A percentile compares a stretch with the other conserved stretches of the same genome.
Evolutionary conservation across 1,284 basidiomycete species (phyloP).

Genomic region (Termitomyces sp.): DNA sequence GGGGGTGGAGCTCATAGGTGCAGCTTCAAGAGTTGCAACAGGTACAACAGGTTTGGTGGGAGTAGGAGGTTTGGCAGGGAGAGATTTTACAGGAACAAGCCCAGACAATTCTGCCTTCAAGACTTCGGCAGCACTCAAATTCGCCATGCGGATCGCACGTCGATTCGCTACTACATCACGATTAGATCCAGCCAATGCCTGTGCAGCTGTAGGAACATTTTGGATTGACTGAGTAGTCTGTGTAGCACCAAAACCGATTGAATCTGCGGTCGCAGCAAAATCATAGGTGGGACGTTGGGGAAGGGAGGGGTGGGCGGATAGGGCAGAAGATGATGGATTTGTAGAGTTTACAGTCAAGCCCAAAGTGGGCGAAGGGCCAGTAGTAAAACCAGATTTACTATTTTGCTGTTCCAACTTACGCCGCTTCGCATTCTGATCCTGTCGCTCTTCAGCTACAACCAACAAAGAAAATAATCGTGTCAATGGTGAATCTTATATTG

Average conservation of each 20-base stretch:
- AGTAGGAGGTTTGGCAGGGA: slow-evolving; percentile 34
- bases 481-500: slow-evolving; percentile 16
- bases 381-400: slow-evolving; percentile 39
- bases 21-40: slow-evolving; percentile 24
- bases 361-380: slow-evolving; percentile 51
- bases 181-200: slow-evolving; percentile 74
- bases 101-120: slow-evolving; percentile 88
- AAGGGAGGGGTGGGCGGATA: slow-evolving; percentile 44
- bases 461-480: slow-evolving; percentile 24
- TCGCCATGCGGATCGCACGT: slow-evolving; percentile 88
- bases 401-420: slow-evolving; percentile 74
- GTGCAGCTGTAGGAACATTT: slow-evolving; percentile 53
- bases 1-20: slow-evolving; percentile 23
- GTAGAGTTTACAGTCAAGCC: slow-evolving; percentile 44
- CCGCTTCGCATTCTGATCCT: slow-evolving; percentile 85
- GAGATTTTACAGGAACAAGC: slow-evolving; percentile 52
- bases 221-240: slow-evolving; percentile 51
- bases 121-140: slow-evolving; percentile 91
- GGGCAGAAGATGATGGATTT: slow-evolving; percentile 29
- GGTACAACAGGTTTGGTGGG: slow-evolving; percentile 27
- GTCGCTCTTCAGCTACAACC: slow-evolving; percentile 81
- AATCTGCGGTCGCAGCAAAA: slow-evolving; percentile 70
- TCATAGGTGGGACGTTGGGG: slow-evolving; percentile 61
- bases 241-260: slow-evolving; percentile 65
- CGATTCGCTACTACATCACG: slow-evolving; percentile 85